These are phyloP conservation scores for Pythium aristosporum DNA, from an alignment of 352 stramenopile species.

Conservation along the genomic window DNA sequence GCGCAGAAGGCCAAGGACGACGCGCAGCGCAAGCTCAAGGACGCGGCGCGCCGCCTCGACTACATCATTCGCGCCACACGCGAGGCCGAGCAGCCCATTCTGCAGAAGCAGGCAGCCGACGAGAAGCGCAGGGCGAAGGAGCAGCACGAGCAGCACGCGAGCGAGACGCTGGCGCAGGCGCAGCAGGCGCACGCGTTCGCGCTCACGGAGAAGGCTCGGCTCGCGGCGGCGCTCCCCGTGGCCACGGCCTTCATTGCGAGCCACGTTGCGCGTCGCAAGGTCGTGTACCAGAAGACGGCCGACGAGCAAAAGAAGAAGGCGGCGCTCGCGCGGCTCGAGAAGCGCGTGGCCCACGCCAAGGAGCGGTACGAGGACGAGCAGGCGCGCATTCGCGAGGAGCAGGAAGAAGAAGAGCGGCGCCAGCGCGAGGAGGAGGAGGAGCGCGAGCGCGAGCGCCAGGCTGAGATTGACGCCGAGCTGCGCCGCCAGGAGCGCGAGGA, in stretches of 20 bases:
- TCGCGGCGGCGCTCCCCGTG: constrained; percentile 66
- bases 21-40: constrained; percentile 91
- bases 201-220: constrained; percentile 86
- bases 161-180: constrained; percentile 75
- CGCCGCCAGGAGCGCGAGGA: constrained; percentile 67
- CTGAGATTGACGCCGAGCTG: constrained; percentile 63
- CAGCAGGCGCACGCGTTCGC: constrained; percentile 89
- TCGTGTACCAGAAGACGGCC: constrained; percentile 84
- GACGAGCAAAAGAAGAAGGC: constrained; percentile 88
- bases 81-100: constrained; percentile 93
- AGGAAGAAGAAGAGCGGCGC: constrained; percentile 64
- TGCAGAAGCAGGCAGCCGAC: constrained; percentile 80
- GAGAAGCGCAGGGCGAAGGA: constrained; percentile 76
- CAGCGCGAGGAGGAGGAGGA: constrained; percentile 61
- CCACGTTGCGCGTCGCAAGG: constrained; percentile 72
- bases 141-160: constrained; percentile 73
- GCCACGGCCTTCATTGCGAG: constrained; percentile 76
- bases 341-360: constrained; percentile 63
- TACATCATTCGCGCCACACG: constrained; percentile 96
- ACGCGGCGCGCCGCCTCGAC: constrained; percentile 93
- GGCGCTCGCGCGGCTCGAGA: constrained; percentile 59
- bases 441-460: constrained; percentile 52
- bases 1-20: constrained; percentile 94
- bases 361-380: constrained; percentile 75
- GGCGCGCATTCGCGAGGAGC: constrained; percentile 46